A percentile compares a stretch with the other conserved stretches of the same genome.
These are phyloP conservation scores for Trichosporon inkin DNA, from an alignment of 1,284 basidiomycete species.

Conservation along the genomic window DNA sequence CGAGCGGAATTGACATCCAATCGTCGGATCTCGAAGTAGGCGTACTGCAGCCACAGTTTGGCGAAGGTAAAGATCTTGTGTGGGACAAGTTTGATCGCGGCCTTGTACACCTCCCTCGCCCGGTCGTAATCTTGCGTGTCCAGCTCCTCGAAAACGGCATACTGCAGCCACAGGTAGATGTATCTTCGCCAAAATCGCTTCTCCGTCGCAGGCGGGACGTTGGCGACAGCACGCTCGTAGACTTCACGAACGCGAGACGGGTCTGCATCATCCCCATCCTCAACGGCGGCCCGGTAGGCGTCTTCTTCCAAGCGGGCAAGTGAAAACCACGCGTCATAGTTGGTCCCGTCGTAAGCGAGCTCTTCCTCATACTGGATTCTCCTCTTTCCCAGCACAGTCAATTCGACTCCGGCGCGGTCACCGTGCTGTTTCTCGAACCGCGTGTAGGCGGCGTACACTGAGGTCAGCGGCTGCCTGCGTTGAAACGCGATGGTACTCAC, in stretches of 20 bases:
- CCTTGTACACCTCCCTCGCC: constrained; percentile 86
- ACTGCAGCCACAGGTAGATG: constrained; percentile 84
- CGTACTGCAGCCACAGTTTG: constrained; percentile 87
- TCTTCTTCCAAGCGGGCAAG: constrained; percentile 90
- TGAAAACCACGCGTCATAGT: constrained; percentile 99
- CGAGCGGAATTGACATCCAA: constrained; percentile 79
- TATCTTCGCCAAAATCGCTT: constrained; percentile 82
- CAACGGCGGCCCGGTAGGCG: constrained; percentile 67
- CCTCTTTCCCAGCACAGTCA: constrained; percentile 91
- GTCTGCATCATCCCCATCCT: constrained; percentile 64
- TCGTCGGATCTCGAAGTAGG: constrained; percentile 84
- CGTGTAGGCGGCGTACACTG: constrained; percentile 78
- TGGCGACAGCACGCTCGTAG: constrained; percentile 93
- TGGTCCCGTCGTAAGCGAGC: constrained; percentile 75
- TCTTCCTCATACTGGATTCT: constrained; percentile 98
- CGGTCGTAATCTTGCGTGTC: constrained; percentile 86
- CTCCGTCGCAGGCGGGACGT: constrained; percentile 72
- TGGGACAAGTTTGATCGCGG: constrained; percentile 80
- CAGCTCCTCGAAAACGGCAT: constrained; percentile 95
- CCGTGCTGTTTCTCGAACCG: constrained; percentile 99
- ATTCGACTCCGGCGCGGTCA: constrained; percentile 77
- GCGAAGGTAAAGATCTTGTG: constrained; percentile 97
- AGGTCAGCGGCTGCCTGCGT: constrained; percentile 13
- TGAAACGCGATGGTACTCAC: constrained; percentile 25
- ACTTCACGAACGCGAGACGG: constrained; percentile 74